Base-by-base conservation (phyloP, 2,329 filamentous ascomycete genomes). In the Aspergillus sp. region DNA sequence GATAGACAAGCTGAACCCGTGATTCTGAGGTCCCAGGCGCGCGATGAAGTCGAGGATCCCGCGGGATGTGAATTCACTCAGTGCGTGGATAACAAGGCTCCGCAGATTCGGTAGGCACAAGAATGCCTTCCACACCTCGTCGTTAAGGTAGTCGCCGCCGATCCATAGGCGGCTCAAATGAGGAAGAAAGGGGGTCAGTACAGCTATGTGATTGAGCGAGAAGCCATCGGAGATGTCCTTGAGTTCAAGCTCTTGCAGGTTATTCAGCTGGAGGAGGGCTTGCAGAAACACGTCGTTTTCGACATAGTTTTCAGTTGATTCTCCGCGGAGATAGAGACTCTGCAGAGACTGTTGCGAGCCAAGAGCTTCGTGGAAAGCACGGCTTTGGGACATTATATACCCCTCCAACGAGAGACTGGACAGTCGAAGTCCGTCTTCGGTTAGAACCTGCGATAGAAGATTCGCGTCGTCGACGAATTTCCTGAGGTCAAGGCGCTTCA, bases 401-500 rank as follows among this genome's bases (percentile, higher is more conserved):
- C 64, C 65, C 49, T 68, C 60, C 3, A 77, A 61, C 29, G 69
- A 72, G 9, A 77, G 64, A 46, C 52, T 69, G 26, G 65, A 65
- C 50, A 75, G 65, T 29, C 59, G 70, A 29, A 73, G 45, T 7
- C 56, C 64, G 5, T 67, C 63, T 11, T 69, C 65, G n/a, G 55
- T 54, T 22, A 75, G 64, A 2, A 69, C 64, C 31, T 70, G 63
- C 11, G 67, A 67, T 18, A 76, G 63, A 2, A 77, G 58, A 36
- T 57, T 74, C 4, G 84, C 76, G 1, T 82, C 83, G 39, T 82
- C 82, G 2, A 81, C 71, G 47, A 89, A 78, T 31, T 78, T 77
- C 42, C 72, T 76, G 52, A 90, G 74, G 16, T 74, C 77, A 20
- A 90, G 75, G 22, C 78, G 77, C 20, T 75, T 74, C 7, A 90